Evolutionary conservation across 2,329 filamentous ascomycete genomes (phyloP), one percentile per base, ranked within the genome.

Genomic region (Geosmithia flava): DNA sequence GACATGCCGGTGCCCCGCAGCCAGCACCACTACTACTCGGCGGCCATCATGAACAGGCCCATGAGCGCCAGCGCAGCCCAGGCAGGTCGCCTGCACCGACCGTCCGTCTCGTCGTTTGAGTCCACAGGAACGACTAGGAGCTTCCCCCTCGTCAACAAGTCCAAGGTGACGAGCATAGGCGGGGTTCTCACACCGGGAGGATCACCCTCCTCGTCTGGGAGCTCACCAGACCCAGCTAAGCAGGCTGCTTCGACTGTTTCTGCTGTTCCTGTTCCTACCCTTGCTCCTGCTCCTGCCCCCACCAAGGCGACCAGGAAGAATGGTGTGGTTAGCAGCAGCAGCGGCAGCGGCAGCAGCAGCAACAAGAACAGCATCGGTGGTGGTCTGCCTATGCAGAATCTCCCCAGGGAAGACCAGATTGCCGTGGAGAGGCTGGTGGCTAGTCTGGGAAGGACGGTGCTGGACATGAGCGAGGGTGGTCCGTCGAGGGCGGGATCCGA

Each of bases 371-470:
- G 39, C 39, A 16, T 40, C 39, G 13, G 39, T 5, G 39, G 17
- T 11, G 17, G 41, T 15, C n/a, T 42, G 41, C 68, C 60, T 47
- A 74, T 72, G 37, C 68, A 72, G 43, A 62, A 64, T 47, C 63
- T 80, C 6, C 60, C 65, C 27, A 69, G 65, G 46, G 78, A 82
- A 33, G 80, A 83, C 55, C 78, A 78, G 56, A 66, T 72, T 41
- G 65, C 81, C 2, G 74, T 83, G 0, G 76, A 83, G 59, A 68
- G 72, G 47, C 65, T 82, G 2, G 75, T 83, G 20, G 77, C 72
- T 2, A 75, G 72, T 53, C 64, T 83, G 1, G 78, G 79, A 15
- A 71, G 72, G 53, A 83, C 79, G 50, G 76, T 83, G 1, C 59
- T 81, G 8, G 76, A 71, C 29, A 55, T 83, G 52, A 69, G 75